Conservation (phyloP, 2,329 filamentous ascomycete species). For the Penicillium decumbens region DNA sequence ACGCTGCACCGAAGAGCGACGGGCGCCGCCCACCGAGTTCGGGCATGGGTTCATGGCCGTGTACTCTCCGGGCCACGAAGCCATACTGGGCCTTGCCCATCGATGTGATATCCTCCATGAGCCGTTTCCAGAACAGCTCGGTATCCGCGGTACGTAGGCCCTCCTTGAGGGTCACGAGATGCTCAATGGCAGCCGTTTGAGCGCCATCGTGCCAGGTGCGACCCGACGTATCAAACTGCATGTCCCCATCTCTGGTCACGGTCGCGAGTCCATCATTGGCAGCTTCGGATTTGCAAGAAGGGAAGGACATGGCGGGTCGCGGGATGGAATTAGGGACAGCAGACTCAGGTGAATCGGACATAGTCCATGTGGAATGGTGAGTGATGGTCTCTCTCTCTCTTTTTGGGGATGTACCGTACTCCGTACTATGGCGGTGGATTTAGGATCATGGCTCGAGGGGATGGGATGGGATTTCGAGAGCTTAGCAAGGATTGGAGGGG, state of each 20-base stretch:
- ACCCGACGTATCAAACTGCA: conserved; percentile 22
- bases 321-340: conserved; percentile 29
- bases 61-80: conserved; percentile 62
- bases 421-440: not conserved
- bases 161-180: conserved; percentile 56
- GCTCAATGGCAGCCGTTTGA: conserved; percentile 59
- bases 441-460: conserved; percentile 10
- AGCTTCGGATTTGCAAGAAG: conserved; percentile 31
- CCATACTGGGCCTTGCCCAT: conserved; percentile 63
- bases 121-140: conserved; percentile 59
- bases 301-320: conserved; percentile 26
- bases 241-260: conserved; percentile 23
- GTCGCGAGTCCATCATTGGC: conserved; percentile 21
- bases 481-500: conserved; percentile 7
- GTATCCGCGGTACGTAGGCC: conserved; percentile 50
- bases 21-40: conserved; percentile 58
- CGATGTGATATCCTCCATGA: conserved; percentile 61
- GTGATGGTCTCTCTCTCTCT: conserved; percentile 9
- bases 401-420: too few species aligned
- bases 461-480: too few species aligned
- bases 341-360: conserved; percentile 32
- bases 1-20: conserved; percentile 60
- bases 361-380: conserved; percentile 27
- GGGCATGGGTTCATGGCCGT: conserved; percentile 58
- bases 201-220: conserved; percentile 40